These are phyloP conservation scores for Sclerotinia trifoliorum DNA, from an alignment of 2,329 filamentous ascomycete genomes.

Conservation along the genomic window DNA sequence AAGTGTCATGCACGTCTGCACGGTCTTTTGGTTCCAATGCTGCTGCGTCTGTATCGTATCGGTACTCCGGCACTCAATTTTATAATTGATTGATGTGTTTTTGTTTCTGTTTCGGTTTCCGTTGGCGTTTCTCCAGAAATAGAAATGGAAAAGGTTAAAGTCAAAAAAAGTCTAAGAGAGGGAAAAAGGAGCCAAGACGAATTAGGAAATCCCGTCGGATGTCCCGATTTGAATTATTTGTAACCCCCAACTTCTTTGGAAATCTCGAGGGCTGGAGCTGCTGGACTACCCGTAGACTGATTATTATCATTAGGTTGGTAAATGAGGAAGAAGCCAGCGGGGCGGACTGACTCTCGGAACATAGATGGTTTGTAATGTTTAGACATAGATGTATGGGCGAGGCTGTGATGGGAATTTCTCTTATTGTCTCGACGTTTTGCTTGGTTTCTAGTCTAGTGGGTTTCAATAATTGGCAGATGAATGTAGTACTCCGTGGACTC, in stretches of 20 bases:
- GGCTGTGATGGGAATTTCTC: slow-evolving; percentile 16
- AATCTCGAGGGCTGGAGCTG: not conserved
- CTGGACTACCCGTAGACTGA: no score
- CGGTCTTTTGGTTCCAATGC: slow-evolving; percentile 11
- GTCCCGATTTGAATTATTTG: not conserved
- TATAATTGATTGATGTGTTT: slow-evolving; percentile 10
- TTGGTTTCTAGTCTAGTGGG: not conserved
- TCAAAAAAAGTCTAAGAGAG: not conserved
- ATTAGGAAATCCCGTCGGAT: slow-evolving; percentile 18
- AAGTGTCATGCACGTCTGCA: slow-evolving; percentile 8
- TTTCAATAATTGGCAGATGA: slow-evolving; percentile 11
- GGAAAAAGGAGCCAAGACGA: no score
- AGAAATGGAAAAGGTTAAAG: not conserved
- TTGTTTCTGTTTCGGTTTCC: not conserved
- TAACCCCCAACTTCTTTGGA: not conserved
- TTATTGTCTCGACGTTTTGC: slow-evolving; percentile 15
- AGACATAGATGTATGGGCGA: slow-evolving; percentile 20
- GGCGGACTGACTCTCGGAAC: slow-evolving; percentile 3
- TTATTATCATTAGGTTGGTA: not conserved
- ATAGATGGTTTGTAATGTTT: slow-evolving; percentile 16
- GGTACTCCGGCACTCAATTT: slow-evolving; percentile 10
- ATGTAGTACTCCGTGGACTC: no score
- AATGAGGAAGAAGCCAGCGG: slow-evolving; percentile 3
- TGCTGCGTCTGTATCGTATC: not conserved
- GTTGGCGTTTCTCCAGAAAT: slow-evolving; percentile 13